Evolutionary conservation across 148 eudicot genomes (phyloP), one percentile per base, ranked within the genome.

Genomic region (Fallopia convolvulus): DNA sequence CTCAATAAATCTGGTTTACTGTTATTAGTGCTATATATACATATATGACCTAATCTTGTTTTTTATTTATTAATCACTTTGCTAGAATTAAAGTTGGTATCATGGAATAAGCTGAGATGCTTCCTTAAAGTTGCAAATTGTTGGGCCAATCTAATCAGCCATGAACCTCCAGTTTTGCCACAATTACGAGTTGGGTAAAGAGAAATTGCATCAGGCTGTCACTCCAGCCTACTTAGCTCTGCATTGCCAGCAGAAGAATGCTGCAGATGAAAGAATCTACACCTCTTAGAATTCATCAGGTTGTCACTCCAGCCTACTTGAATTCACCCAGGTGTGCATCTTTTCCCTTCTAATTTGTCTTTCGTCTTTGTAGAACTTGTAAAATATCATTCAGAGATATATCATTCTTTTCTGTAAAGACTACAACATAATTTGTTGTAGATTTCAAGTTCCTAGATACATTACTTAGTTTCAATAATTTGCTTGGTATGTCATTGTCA

Each of bases 61-160:
- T 11, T 66, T 6, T 5, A 6, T 39, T 17, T 39, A 13, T 33
- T 15, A 5, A 6, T 68, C 5, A 20, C 20, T 68, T 36, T 68
- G 42, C 72, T 68, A 68, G 72, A 17, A 17, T 13, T 89, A 83
- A 87, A 87, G 82, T 80, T 83, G 82, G 85, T 83, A 15, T 48
- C 13, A 20, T 93, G 98, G 97, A 84, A 81, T 80, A 90, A 81
- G 26, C 79, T 86, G 50, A 61, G 80, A 55, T 91, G 81, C 83
- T 87, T 89, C 75, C 72, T 93, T 60, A 82, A 85, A 61, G 78
- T 91, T 52, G 98, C 97, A 9, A 93, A 91, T 82, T 78, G 91
- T 78, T 93, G 98, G 96, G 92, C 86, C 0, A 91, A 93, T 84
- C 79, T 89, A 79, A 79, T 91, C 40, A 90, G 85, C 81, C 61